Conservation (phyloP, 2,329 filamentous ascomycete species). For the Colletotrichum camelliae region DNA sequence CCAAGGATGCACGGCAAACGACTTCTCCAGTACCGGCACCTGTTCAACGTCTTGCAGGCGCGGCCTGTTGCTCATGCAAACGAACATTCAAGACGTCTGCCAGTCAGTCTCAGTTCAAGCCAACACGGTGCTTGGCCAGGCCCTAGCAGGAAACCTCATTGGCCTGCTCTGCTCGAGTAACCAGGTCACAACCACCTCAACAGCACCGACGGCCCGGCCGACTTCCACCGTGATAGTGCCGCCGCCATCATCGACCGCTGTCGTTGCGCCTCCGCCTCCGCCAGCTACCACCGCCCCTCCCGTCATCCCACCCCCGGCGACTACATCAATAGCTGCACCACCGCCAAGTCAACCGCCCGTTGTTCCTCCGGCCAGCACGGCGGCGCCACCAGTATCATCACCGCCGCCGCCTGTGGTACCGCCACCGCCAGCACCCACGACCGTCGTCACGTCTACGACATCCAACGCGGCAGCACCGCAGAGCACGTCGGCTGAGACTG, state of each 20-base stretch:
- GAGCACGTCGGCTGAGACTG: neutral
- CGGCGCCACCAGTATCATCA: neutral
- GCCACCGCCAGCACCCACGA: neutral
- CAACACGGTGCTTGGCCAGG: slow-evolving; percentile 41
- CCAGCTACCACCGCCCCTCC: neutral
- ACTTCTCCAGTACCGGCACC: slow-evolving; percentile 37
- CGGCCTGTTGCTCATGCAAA: slow-evolving; percentile 31
- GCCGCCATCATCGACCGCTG: neutral
- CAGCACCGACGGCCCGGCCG: neutral
- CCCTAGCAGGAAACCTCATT: slow-evolving; percentile 40
- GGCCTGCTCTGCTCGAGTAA: slow-evolving; percentile 35
- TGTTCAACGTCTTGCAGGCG: slow-evolving; percentile 44
- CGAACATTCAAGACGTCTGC: slow-evolving; percentile 33
- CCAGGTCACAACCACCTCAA: neutral
- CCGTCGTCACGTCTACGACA: neutral
- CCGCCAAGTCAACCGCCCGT: neutral
- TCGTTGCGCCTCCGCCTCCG: neutral
- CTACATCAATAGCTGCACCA: neutral
- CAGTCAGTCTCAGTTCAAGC: slow-evolving; percentile 25
- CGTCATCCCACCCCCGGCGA: neutral
- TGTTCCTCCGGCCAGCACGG: neutral
- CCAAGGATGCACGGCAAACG: slow-evolving; percentile 37
- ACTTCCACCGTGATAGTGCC: neutral
- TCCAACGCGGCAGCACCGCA: neutral
- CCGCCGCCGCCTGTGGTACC: neutral